Conservation (phyloP, 176 grass and related monocot species). For the Calamus simplicifolius region DNA sequence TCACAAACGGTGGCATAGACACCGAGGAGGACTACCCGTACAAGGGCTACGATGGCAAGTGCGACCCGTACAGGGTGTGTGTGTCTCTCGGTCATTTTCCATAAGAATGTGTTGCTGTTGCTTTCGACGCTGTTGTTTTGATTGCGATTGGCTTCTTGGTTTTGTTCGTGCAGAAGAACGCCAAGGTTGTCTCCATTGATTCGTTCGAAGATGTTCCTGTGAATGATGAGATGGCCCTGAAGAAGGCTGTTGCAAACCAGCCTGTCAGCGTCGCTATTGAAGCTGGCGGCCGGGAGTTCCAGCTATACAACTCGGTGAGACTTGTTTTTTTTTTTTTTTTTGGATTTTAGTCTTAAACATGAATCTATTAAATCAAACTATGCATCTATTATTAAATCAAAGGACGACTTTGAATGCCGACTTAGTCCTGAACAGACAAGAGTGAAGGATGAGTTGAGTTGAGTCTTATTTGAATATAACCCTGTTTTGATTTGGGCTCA, state of each 20-base stretch:
- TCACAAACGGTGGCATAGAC: constrained; percentile 76
- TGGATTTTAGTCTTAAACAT: too few relatives aligned
- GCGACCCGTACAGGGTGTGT: constrained; percentile 71
- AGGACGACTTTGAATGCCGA: too few relatives aligned
- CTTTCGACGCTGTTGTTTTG: too few relatives aligned
- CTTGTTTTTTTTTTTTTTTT: not conserved
- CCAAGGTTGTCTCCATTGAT: constrained; percentile 75
- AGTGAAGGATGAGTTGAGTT: too few relatives aligned
- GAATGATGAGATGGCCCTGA: constrained; percentile 72
- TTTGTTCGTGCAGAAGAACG: constrained; percentile 43
- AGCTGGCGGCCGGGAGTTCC: constrained; percentile 62
- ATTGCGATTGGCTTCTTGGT: not conserved
- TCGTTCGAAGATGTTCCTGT: constrained; percentile 66
- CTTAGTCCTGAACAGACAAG: too few relatives aligned
- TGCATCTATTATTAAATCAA: too few relatives aligned
- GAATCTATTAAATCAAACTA: too few relatives aligned
- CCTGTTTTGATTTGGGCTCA: too few relatives aligned
- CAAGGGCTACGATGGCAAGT: constrained; percentile 47
- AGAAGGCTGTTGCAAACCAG: constrained; percentile 81
- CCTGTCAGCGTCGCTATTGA: constrained; percentile 89
- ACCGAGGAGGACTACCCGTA: constrained; percentile 88
- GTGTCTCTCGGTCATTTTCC: not conserved
- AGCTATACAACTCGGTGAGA: constrained; percentile 67
- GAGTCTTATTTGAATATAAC: too few relatives aligned
- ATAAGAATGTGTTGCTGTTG: too few relatives aligned